A percentile compares a stretch with the other conserved stretches of the same genome.
Evolutionary conservation across 164 flowering plant species (phyloP).

Genomic region (Sedum album): DNA sequence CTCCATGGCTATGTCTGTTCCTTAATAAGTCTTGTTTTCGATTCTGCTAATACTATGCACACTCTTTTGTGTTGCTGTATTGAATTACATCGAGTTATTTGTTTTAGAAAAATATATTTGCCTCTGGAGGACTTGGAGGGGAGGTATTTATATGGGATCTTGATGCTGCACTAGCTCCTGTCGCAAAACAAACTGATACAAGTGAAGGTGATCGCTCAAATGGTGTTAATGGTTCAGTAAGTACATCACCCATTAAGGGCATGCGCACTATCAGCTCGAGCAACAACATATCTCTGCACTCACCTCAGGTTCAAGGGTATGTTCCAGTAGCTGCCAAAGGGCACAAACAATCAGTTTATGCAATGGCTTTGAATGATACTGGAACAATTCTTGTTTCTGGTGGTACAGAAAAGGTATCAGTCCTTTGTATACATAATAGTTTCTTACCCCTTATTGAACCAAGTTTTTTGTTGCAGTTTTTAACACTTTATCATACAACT

Average conservation of each 20-base stretch:
- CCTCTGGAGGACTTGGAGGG: slow-evolving; percentile 99
- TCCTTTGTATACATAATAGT: background rate
- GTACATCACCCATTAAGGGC: slow-evolving; percentile 35
- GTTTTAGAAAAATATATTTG: slow-evolving; percentile 86
- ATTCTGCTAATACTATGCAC: slow-evolving; percentile 25
- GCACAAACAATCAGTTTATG: slow-evolving; percentile 96
- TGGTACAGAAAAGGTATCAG: slow-evolving; percentile 92
- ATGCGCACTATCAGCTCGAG: slow-evolving; percentile 66
- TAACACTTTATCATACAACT: background rate
- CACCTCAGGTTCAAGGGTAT: slow-evolving; percentile 66
- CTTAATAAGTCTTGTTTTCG: slow-evolving; percentile 7
- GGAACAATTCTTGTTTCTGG: slow-evolving; percentile 92
- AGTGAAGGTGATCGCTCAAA: slow-evolving; percentile 63
- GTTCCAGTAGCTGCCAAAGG: slow-evolving; percentile 80
- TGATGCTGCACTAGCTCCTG: slow-evolving; percentile 72
- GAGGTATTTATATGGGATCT: slow-evolving; percentile 97
- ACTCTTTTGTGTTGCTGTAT: background rate
- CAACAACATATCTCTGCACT: slow-evolving; percentile 57
- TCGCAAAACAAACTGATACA: slow-evolving; percentile 52
- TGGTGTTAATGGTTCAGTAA: slow-evolving; percentile 48
- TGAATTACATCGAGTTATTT: slow-evolving; percentile 54
- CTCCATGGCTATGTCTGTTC: background rate
- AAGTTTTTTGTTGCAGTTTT: background rate
- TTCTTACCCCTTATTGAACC: background rate
- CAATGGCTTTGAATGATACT: slow-evolving; percentile 86